Percentiles rank a stretch among this genome's conserved stretches.
Evolutionary conservation across 2,329 filamentous ascomycete species (phyloP).

Genomic region (Epichloe sibirici): DNA sequence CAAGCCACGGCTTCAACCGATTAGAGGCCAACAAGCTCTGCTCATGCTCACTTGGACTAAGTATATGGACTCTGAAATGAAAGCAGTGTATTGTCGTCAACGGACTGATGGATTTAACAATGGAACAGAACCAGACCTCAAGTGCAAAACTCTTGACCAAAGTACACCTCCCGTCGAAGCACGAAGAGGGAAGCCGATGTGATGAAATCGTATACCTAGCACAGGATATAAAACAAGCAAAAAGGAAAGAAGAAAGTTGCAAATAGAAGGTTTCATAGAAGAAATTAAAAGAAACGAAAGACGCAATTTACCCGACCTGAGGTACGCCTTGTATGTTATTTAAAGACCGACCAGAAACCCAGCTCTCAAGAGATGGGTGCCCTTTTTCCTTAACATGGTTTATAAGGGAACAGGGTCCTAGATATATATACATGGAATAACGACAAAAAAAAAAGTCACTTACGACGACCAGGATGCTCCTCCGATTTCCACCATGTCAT

Average conservation of each 20-base stretch:
- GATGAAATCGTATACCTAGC: neutral
- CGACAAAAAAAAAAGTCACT: neutral
- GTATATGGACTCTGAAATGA: neutral
- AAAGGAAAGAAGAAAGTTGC: neutral
- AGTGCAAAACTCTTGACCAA: neutral
- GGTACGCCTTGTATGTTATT: neutral
- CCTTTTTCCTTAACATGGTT: neutral
- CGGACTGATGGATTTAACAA: neutral
- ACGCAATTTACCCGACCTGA: neutral
- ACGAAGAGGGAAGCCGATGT: neutral
- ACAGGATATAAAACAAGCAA: neutral
- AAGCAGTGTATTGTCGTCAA: constrained; percentile 1
- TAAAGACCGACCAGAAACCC: neutral
- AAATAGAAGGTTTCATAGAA: neutral
- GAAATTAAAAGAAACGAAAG: neutral
- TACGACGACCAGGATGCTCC: constrained; percentile 2
- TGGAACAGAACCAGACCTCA: neutral
- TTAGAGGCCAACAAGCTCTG: neutral
- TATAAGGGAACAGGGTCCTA: constrained; percentile 1
- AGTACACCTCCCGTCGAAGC: neutral
- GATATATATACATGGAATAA: constrained; percentile 3
- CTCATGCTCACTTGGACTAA: constrained; percentile 1
- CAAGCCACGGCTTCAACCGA: constrained; percentile 1
- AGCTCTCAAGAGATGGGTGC: neutral
- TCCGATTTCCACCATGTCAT: constrained; percentile 13